Evolutionary conservation across 805 yeast species (phyloP), one percentile per base, ranked within the genome.

Genomic region (Cyberlindnera americana): DNA sequence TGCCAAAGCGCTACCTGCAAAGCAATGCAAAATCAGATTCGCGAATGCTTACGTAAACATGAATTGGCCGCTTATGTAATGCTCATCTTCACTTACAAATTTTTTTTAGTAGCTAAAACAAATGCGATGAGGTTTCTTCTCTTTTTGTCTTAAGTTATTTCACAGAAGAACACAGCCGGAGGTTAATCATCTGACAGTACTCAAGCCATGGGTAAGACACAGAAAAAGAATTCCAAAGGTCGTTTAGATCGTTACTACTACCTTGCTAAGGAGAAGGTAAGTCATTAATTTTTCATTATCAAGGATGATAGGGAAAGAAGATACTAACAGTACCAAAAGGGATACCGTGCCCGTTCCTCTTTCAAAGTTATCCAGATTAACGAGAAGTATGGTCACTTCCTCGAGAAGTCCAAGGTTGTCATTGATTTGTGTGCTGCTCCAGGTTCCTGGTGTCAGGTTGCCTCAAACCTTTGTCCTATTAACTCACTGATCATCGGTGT

Each of bases 371-470:
- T 93, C 44, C 99, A 93, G 64, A 86, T 93, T 46, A 93, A 93
- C 67, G 96, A 93, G 60, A 93, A 93, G 62, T 93, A 79, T 71
- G 97, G 97, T 25, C 96, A 90, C 64, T 93, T 93, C 61, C 67
- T 90, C 38, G 96, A 90, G 54, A 85, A 87, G 59, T 87, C 96
- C 15, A 93, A 88, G 62, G 98, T 93, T 30, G 96, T 93, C 31
- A 86, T 93, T 37, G 99, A 93, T 75, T 72, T 93, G 54, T 93
- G 99, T 81, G 98, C 98, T 38, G 99, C 99, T 10, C 98, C 98
- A 29, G 99, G 97, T 41, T 88, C 97, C 4, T 93, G 99, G 99
- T 93, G 99, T 75, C 99, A 93, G 69, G 98, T 93, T 31, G 99
- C 99, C 1, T 80, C 95, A 1, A 85, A 89, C 46, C 65, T 88